A percentile compares a stretch with the other conserved stretches of the same genome.
These are phyloP conservation scores for Phytopythium oedochilum DNA, from an alignment of 352 stramenopile species.

Conservation along the genomic window DNA sequence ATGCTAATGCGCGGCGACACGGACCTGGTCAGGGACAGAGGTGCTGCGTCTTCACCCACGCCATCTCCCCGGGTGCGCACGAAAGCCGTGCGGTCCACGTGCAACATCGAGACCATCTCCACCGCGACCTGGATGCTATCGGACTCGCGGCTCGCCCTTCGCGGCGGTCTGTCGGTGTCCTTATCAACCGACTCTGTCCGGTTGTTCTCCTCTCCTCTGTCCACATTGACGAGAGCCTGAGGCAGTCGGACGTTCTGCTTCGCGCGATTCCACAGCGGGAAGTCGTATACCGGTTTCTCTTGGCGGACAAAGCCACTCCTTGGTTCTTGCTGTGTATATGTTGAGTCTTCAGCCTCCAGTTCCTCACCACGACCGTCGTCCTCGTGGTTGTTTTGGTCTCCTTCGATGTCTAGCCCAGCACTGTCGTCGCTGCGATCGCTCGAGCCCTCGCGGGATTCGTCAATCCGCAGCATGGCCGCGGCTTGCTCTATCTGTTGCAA, in stretches of 20 bases:
- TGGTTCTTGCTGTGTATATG: not conserved
- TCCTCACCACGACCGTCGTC: not conserved
- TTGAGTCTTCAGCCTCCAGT: slow-evolving; percentile 3
- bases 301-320: not conserved
- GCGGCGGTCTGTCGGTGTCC: not conserved
- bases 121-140: slow-evolving; percentile 16
- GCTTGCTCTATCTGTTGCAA: slow-evolving; percentile 14
- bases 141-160: slow-evolving; percentile 4
- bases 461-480: slow-evolving; percentile 11
- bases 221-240: slow-evolving; percentile 38
- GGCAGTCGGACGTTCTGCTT: slow-evolving; percentile 31
- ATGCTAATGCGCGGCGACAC: slow-evolving; percentile 43
- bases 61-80: slow-evolving; percentile 6
- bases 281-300: slow-evolving; percentile 33
- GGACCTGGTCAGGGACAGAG: slow-evolving; percentile 43
- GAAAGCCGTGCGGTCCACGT: slow-evolving; percentile 23
- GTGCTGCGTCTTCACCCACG: slow-evolving; percentile 15
- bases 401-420: slow-evolving; percentile 12
- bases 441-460: slow-evolving; percentile 16
- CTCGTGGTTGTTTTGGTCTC: not conserved
- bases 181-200: not conserved
- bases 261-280: slow-evolving; percentile 60
- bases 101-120: slow-evolving; percentile 31
- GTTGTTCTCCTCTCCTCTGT: not conserved
- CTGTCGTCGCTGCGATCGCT: slow-evolving; percentile 8